phyloP scores from a whole-genome alignment of 106 monocot species.

The Ottelia alismoides region DNA sequence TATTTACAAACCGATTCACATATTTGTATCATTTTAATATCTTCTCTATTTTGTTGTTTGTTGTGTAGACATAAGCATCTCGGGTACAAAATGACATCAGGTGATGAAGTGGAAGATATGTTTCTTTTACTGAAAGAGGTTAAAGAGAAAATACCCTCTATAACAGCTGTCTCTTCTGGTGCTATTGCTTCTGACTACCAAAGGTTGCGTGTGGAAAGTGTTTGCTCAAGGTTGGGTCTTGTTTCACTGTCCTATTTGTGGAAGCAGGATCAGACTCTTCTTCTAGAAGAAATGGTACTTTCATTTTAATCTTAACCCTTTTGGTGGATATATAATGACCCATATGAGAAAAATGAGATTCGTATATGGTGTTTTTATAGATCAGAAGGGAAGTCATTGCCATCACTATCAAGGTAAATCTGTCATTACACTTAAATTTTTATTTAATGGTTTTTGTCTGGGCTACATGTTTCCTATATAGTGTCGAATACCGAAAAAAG shows the following conservation, averaged over 20 bases:
- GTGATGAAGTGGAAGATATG: constrained; percentile 98
- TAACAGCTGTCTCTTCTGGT: constrained; percentile 87
- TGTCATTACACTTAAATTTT: too few species aligned
- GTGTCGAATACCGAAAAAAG: too few species aligned
- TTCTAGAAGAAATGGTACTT: constrained; percentile 95
- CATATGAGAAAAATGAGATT: too few species aligned
- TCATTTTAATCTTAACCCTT: too few species aligned
- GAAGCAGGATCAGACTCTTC: constrained; percentile 85
- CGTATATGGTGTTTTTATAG: too few species aligned
- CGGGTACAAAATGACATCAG: constrained; percentile 45
- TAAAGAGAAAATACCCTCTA: constrained; percentile 61
- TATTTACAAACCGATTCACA: too few species aligned
- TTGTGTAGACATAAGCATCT: constrained; percentile 68
- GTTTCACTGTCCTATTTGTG: constrained; percentile 95
- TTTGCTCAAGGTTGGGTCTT: constrained; percentile 90
- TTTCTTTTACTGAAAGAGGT: constrained; percentile 71
- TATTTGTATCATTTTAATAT: too few species aligned
- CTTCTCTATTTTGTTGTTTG: too few species aligned
- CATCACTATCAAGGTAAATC: constrained; percentile 83
- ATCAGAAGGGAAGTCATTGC: constrained; percentile 66
- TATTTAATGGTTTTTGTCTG: too few species aligned
- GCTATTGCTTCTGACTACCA: constrained; percentile 99
- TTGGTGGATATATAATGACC: too few species aligned
- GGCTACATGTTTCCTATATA: too few species aligned
- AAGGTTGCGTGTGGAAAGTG: constrained; percentile 90